A percentile compares a stretch with the other conserved stretches of the same genome.
Conservation (phyloP, 2,329 filamentous ascomycete species). For the Paraphoma chrysanthemicola region DNA sequence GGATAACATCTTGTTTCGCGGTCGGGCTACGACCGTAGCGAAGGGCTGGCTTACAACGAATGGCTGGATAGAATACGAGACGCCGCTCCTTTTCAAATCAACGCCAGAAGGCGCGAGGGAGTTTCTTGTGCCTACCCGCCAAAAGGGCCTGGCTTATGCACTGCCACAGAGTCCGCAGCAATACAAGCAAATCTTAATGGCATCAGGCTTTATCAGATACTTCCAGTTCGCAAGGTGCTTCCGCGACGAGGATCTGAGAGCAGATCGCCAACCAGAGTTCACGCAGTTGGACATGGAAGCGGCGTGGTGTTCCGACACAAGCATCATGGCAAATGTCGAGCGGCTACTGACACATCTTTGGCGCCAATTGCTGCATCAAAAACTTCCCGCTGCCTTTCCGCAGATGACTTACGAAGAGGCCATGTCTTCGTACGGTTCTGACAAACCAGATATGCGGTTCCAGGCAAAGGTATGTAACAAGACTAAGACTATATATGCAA, state of each 20-base stretch:
- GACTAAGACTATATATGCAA: neutral
- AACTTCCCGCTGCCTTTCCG: constrained; percentile 58
- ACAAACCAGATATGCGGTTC: constrained; percentile 90
- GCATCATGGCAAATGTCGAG: constrained; percentile 70
- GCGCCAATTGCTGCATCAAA: constrained; percentile 54
- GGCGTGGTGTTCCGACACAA: constrained; percentile 76
- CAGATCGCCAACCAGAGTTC: constrained; percentile 95
- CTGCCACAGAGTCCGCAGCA: constrained; percentile 96
- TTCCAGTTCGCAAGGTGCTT: constrained; percentile 96
- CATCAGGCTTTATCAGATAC: constrained; percentile 80
- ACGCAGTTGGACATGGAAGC: constrained; percentile 96
- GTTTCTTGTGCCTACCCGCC: constrained; percentile 88
- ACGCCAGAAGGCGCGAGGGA: constrained; percentile 95
- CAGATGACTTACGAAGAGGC: constrained; percentile 75
- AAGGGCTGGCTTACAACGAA: too few relatives aligned
- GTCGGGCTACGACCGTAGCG: constrained; percentile 62
- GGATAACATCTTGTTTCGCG: constrained; percentile 74
- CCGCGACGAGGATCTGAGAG: constrained; percentile 89
- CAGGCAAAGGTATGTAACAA: constrained; percentile 63
- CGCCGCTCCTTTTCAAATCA: constrained; percentile 94
- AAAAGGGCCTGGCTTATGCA: constrained; percentile 80
- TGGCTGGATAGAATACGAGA: constrained; percentile 82
- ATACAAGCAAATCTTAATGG: constrained; percentile 98
- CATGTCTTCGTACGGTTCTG: constrained; percentile 82
- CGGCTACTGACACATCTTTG: constrained; percentile 64